Evolutionary conservation across 192 early-diverging fungal species (phyloP).

Genomic region (Coemansia sp.): DNA sequence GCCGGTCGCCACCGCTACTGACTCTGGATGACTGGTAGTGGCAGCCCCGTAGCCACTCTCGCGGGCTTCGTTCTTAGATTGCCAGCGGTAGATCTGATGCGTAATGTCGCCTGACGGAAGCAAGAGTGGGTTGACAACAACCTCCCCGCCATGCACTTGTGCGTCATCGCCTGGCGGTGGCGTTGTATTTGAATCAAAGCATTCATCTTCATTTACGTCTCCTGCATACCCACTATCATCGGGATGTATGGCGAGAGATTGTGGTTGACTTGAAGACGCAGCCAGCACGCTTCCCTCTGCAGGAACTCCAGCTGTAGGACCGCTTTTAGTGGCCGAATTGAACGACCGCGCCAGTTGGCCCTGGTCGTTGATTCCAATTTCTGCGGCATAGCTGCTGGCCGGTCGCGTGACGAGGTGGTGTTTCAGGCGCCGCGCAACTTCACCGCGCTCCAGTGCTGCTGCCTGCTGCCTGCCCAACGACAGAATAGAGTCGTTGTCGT

Average conservation of each 20-base stretch:
- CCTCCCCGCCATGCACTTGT: conserved; percentile 11
- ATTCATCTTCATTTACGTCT: conserved; percentile 41
- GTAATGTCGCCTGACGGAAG: conserved; percentile 77
- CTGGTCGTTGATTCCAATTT: not conserved
- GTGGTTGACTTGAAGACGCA: not conserved
- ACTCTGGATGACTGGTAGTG: conserved; percentile 5
- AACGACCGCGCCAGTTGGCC: conserved; percentile 2
- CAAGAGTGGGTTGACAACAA: conserved; percentile 53
- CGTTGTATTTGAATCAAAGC: conserved; percentile 28
- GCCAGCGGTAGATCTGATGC: conserved; percentile 90
- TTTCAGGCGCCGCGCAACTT: conserved; percentile 65
- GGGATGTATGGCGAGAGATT: not conserved
- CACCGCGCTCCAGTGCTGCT: conserved; percentile 40
- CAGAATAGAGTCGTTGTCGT: conserved; percentile 28
- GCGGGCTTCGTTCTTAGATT: conserved; percentile 58
- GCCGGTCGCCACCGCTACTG: conserved; percentile 38
- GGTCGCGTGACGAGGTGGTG: conserved; percentile 69
- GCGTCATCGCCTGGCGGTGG: conserved; percentile 33
- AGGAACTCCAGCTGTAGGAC: not conserved
- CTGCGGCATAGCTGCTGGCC: conserved; percentile 16
- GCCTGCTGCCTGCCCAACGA: conserved; percentile 14
- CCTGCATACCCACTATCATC: conserved; percentile 48
- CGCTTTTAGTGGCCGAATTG: not conserved
- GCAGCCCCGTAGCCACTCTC: conserved; percentile 7
- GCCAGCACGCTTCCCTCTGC: not conserved